Conservation (phyloP, 352 stramenopile species). For the Pythium scleroteichum region DNA sequence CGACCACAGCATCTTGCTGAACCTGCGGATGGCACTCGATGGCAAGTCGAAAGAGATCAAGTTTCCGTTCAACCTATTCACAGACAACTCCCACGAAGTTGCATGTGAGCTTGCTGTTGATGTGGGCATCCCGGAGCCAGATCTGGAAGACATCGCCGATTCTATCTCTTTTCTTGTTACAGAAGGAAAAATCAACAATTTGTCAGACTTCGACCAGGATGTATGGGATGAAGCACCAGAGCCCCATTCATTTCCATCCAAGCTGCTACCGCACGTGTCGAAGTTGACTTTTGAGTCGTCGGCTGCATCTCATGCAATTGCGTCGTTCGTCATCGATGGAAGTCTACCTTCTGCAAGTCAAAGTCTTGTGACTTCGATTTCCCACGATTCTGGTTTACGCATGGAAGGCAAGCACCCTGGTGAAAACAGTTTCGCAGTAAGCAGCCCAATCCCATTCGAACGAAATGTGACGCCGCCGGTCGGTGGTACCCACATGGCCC, state of each 20-base stretch:
- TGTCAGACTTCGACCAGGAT: conserved; percentile 72
- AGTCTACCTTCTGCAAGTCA: too few species aligned
- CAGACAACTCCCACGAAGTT: conserved; percentile 93
- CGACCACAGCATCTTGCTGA: conserved; percentile 85
- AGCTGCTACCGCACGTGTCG: conserved; percentile 75
- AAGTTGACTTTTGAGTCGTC: conserved; percentile 65
- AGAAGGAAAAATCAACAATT: conserved; percentile 86
- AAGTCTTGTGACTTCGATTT: not conserved
- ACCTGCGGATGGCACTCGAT: conserved; percentile 88
- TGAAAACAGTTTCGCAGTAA: conserved; percentile 1
- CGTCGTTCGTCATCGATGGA: not conserved
- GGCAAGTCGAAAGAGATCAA: conserved; percentile 96
- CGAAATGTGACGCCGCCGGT: conserved; percentile 2
- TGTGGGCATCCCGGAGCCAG: conserved; percentile 90
- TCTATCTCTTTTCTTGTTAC: conserved; percentile 90
- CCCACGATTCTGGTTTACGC: not conserved
- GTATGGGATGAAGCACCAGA: conserved; percentile 88
- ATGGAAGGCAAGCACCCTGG: not conserved
- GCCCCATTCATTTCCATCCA: conserved; percentile 78
- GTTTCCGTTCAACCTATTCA: conserved; percentile 95
- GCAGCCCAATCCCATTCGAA: conserved; percentile 1
- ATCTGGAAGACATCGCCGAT: conserved; percentile 93
- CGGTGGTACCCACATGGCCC: conserved; percentile 20
- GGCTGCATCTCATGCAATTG: conserved; percentile 4
- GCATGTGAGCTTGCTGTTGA: conserved; percentile 95